phyloP scores from a whole-genome alignment of 768 basidiomycete species.

The Suillus clintonianus region DNA sequence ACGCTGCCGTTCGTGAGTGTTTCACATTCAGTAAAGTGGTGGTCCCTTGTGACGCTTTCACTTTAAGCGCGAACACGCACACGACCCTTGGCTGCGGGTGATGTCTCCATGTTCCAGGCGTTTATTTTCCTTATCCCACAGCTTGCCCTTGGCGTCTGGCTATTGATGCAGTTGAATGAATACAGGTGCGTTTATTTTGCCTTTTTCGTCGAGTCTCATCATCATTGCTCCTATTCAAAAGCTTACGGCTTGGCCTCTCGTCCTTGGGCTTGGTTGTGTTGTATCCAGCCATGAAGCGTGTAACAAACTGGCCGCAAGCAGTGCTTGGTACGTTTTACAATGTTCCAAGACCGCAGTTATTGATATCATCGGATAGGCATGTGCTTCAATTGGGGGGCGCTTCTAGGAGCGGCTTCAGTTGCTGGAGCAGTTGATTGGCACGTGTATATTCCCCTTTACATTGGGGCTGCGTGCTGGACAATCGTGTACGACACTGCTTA shows the following conservation, averaged over 20 bases:
- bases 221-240: neutral
- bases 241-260: neutral
- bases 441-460: neutral
- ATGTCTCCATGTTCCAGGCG: neutral
- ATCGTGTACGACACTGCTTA: neutral
- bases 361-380: neutral
- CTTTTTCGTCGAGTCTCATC: neutral
- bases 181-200: neutral
- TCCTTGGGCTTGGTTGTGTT: slow-evolving; percentile 7
- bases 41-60: neutral
- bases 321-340: slow-evolving; percentile 21
- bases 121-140: neutral
- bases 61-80: neutral
- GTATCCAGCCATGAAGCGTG: slow-evolving; percentile 30
- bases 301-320: slow-evolving; percentile 31
- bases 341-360: neutral
- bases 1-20: neutral
- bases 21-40: neutral
- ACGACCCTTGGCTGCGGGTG: neutral
- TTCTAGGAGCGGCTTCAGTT: neutral
- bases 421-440: neutral
- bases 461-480: neutral
- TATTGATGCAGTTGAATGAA: neutral
- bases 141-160: neutral
- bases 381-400: neutral